These are phyloP conservation scores for Gillenia trifoliata DNA, from an alignment of 306 rosid genomes.

Conservation along the genomic window DNA sequence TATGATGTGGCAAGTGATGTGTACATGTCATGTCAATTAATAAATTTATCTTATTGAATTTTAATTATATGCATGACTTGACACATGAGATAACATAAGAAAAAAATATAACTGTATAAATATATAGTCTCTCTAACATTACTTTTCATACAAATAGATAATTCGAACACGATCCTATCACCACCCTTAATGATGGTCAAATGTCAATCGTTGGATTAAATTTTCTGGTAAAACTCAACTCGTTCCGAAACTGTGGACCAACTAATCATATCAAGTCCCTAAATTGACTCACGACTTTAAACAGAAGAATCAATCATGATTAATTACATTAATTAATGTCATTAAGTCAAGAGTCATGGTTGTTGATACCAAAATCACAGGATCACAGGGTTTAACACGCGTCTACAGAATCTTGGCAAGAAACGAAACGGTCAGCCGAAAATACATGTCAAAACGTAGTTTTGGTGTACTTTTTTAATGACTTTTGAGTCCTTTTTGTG, in stretches of 20 bases:
- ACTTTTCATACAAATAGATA: too few relatives aligned
- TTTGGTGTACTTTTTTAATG: conserved; percentile 1
- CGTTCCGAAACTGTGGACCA: not conserved
- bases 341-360: not conserved
- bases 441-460: conserved; percentile 19
- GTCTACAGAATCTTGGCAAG: conserved; percentile 15
- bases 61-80: too few relatives aligned
- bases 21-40: too few relatives aligned
- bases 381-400: conserved; percentile 12
- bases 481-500: not conserved
- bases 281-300: not conserved
- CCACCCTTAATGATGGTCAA: not conserved
- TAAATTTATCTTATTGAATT: too few relatives aligned
- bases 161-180: rapidly evolving
- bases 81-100: too few relatives aligned
- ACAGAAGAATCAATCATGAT: not conserved
- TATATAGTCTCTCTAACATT: too few relatives aligned
- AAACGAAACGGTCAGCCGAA: conserved; percentile 20
- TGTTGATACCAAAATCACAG: not conserved
- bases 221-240: not conserved
- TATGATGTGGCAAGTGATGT: too few relatives aligned
- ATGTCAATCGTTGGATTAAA: conserved; percentile 22
- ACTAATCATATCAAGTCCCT: not conserved
- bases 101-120: too few relatives aligned
- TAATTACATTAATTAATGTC: not conserved